Conservation (phyloP, 768 basidiomycete genomes). For the Termitomyces titanicus region DNA sequence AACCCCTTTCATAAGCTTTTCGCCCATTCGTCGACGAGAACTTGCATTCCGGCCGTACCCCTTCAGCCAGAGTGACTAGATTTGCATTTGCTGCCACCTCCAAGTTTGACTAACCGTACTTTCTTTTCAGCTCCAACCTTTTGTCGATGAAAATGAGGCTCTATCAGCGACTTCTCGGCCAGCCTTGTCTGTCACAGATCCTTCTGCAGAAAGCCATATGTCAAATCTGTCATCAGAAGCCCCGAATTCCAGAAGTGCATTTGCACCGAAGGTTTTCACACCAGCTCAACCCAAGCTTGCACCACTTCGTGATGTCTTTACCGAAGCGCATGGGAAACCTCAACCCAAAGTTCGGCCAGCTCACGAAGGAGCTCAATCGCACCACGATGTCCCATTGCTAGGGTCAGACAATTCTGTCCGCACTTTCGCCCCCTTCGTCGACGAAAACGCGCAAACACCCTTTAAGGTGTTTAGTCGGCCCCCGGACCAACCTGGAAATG, state of each 20-base stretch:
- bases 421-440: slow-evolving; percentile 37
- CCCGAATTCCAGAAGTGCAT: slow-evolving; percentile 40
- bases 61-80: slow-evolving; percentile 35
- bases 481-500: slow-evolving; percentile 45
- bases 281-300: slow-evolving; percentile 46
- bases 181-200: slow-evolving; percentile 51
- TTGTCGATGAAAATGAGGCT: slow-evolving; percentile 50
- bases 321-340: slow-evolving; percentile 41
- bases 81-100: slow-evolving; percentile 2
- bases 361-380: slow-evolving; percentile 43
- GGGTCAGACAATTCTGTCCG: slow-evolving; percentile 18
- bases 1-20: slow-evolving; percentile 41
- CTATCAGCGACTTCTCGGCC: slow-evolving; percentile 34
- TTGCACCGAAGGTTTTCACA: slow-evolving; percentile 59
- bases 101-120: slow-evolving; percentile 5
- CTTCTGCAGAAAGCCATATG: slow-evolving; percentile 15
- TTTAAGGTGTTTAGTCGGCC: slow-evolving; percentile 75
- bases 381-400: slow-evolving; percentile 27
- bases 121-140: slow-evolving; percentile 59
- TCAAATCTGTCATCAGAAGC: slow-evolving; percentile 24
- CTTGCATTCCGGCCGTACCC: slow-evolving; percentile 39
- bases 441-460: slow-evolving; percentile 43
- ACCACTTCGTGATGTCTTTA: slow-evolving; percentile 41
- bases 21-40: slow-evolving; percentile 71
- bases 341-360: slow-evolving; percentile 31